Base-by-base conservation (phyloP, 805 yeast species). In the Candida michaelii region DNA sequence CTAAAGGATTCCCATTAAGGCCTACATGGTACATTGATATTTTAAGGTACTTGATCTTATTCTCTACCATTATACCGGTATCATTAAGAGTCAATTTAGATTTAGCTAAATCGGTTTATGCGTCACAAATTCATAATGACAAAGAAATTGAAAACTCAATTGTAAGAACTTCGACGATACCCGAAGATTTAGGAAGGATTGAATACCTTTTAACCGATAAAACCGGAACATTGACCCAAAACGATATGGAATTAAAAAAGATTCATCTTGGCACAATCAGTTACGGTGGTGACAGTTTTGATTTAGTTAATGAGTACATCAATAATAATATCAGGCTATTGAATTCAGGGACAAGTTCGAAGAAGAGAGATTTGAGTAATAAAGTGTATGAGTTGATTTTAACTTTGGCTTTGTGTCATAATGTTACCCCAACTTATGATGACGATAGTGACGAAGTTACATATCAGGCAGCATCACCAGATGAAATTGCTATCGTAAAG, bases 381-480 rank as follows among this genome's bases (percentile, higher is more conserved):
- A 74, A 87, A 50, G 95, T 90, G 5, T 76, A 90, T 53, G 97
- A 89, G 55, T 69, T 93, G 48, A 79, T 89, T 1, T 63, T 80
- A 0, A 86, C 97, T 1, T 71, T 93, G 39, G 96, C 98, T 0
- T 69, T 91, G n/a, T 93, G 99, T 62, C 99, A 93, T 62, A 89
- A 89, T 52, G 99, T 93, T 21, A 95, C 99, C 0, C 99, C 99
- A 1, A 82, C 95, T 0, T 77, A 82, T 50, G 74, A 70, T 27
- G 89, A 86, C 19, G 21, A 27, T 30, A 13, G 30, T 16, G 38
- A 29, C 11, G 60, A 82, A 12, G 58, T 68, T 5, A 77, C 89
- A 2, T 93, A 90, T 60, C 99, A 93, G 65, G 99, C 99, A 0
- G 97, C 98, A 0, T 90, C 97, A 0, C 99, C 99, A 0, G 99